Conservation (phyloP, 805 yeast species). For the Nakazawaea anatomiae region DNA sequence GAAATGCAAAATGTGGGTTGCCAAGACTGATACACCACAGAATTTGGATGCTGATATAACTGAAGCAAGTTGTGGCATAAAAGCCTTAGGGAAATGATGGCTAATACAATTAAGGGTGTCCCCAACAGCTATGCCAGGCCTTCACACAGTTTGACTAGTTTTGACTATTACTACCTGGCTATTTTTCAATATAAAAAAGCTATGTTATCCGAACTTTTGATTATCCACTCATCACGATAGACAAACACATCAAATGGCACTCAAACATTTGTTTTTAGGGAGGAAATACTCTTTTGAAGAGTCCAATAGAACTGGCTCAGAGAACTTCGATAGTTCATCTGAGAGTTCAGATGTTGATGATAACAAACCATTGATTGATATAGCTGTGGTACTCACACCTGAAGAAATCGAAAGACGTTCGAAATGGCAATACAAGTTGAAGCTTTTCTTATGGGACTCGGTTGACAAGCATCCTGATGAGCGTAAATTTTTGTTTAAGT, state of each 20-base stretch:
- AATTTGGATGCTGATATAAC: too few species aligned
- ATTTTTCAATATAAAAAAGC: too few species aligned
- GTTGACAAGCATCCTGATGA: constrained; percentile 30
- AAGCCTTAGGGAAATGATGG: too few species aligned
- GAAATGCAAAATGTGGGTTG: too few species aligned
- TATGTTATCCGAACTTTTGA: too few species aligned
- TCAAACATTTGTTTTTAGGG: background rate
- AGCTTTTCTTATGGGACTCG: constrained; percentile 21
- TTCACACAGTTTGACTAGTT: too few species aligned
- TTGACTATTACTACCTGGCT: too few species aligned
- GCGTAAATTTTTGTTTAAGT: constrained; percentile 20
- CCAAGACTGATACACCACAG: too few species aligned
- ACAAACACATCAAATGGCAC: background rate
- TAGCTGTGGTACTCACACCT: background rate
- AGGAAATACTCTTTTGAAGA: background rate
- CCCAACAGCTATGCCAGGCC: too few species aligned
- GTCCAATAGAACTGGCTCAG: background rate
- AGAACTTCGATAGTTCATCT: background rate
- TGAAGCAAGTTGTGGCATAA: too few species aligned
- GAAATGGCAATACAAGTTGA: constrained; percentile 5
- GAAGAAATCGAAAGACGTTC: background rate
- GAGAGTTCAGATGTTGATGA: background rate
- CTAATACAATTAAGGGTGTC: too few species aligned
- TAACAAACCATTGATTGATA: background rate
- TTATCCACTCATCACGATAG: too few species aligned